These are phyloP conservation scores for Misopates orontium DNA, from an alignment of 257 asterid species.

Conservation along the genomic window DNA sequence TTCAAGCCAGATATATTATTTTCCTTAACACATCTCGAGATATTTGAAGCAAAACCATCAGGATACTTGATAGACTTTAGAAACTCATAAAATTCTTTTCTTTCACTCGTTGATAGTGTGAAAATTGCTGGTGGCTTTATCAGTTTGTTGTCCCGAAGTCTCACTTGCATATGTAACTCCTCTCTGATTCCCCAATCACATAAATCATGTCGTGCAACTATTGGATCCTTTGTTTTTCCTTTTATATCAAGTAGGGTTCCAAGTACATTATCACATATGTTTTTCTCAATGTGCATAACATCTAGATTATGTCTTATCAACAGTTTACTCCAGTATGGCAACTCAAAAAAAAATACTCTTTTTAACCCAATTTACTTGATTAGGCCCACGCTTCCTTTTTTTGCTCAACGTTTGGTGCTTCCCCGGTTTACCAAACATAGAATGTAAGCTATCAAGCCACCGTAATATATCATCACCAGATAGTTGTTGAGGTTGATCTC, in stretches of 20 bases:
- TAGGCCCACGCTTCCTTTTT: not conserved
- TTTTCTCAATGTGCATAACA: too few relatives aligned
- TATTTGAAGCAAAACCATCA: not conserved
- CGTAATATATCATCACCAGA: not conserved
- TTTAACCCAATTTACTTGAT: conserved; percentile 2
- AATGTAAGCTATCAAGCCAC: not conserved
- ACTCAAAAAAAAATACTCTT: too few relatives aligned
- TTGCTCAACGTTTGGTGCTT: not conserved
- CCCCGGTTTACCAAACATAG: not conserved
- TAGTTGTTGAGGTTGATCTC: not conserved
- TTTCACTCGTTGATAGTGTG: not conserved
- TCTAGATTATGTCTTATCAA: too few relatives aligned
- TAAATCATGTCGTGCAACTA: too few relatives aligned
- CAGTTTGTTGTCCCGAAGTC: not conserved
- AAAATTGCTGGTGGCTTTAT: not conserved
- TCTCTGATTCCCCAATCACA: too few relatives aligned
- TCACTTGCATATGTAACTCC: not conserved
- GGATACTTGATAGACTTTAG: not conserved
- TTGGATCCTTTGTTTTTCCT: too few relatives aligned
- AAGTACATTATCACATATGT: too few relatives aligned
- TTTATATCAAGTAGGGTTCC: too few relatives aligned
- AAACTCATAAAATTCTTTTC: not conserved
- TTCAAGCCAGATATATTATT: not conserved
- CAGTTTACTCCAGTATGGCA: too few relatives aligned
- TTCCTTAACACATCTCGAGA: not conserved